Evolutionary conservation across 768 basidiomycete genomes (phyloP).

Genomic region (Leccinum disarticulatum): DNA sequence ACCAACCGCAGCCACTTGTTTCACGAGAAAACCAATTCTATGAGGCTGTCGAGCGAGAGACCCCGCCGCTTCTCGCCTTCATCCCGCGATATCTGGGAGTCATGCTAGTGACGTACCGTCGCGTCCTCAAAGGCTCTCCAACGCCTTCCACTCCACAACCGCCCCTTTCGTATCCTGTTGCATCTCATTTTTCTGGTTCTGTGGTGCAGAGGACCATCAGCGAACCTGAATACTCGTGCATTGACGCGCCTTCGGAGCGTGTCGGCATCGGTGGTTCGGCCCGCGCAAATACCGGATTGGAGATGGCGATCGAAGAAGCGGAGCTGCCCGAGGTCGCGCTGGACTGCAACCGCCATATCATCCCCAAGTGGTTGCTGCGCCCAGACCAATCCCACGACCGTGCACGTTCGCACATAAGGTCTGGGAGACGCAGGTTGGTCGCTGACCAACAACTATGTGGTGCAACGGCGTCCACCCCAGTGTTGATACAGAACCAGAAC

Average conservation of each 20-base stretch:
- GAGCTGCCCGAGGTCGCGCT: slow-evolving; percentile 95
- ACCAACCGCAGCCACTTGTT: slow-evolving; percentile 74
- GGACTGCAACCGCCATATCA: slow-evolving; percentile 92
- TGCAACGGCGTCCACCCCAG: slow-evolving; percentile 70
- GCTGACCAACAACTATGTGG: slow-evolving; percentile 44
- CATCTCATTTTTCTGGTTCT: slow-evolving; percentile 26
- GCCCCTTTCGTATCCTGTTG: slow-evolving; percentile 14
- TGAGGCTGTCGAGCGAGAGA: slow-evolving; percentile 92
- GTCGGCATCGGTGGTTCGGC: slow-evolving; percentile 6
- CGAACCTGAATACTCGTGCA: slow-evolving; percentile 20
- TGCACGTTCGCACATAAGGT: slow-evolving; percentile 46
- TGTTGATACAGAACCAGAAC: slow-evolving; percentile 44
- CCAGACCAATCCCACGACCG: slow-evolving; percentile 46
- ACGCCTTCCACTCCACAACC: slow-evolving; percentile 23
- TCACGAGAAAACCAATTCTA: slow-evolving; percentile 98
- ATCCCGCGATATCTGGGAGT: slow-evolving; percentile 99
- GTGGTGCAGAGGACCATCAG: slow-evolving; percentile 30
- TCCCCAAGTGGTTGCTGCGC: slow-evolving; percentile 88
- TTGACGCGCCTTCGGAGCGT: slow-evolving; percentile 1
- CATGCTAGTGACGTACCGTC: slow-evolving; percentile 95
- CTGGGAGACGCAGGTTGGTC: slow-evolving; percentile 35
- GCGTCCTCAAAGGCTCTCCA: slow-evolving; percentile 51
- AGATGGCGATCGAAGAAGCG: slow-evolving; percentile 57
- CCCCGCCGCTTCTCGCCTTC: slow-evolving; percentile 87
- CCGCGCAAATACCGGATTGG: slow-evolving; percentile 38